These are phyloP conservation scores for Leucaena leucocephala DNA, from an alignment of 306 rosid species.

Conservation along the genomic window DNA sequence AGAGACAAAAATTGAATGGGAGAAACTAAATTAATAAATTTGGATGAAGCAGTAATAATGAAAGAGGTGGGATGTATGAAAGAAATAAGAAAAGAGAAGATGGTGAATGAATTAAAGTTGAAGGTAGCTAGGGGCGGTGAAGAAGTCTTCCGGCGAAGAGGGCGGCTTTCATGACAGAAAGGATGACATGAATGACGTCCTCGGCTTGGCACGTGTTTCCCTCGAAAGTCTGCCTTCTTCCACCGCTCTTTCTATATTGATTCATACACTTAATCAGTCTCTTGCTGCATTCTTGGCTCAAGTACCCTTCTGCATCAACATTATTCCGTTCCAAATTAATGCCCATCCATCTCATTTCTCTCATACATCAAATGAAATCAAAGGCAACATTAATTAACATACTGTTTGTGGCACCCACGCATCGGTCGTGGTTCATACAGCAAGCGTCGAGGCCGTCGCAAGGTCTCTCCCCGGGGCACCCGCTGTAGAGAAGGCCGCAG, in stretches of 20 bases:
- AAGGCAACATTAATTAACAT: too few species aligned
- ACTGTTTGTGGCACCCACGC: slow-evolving; percentile 58
- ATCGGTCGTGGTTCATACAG: slow-evolving; percentile 85
- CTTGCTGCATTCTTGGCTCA: slow-evolving; percentile 83
- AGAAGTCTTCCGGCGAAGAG: slow-evolving; percentile 74
- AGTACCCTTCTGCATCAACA: slow-evolving; percentile 69
- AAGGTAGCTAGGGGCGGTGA: slow-evolving; percentile 54
- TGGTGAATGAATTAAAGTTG: neutral
- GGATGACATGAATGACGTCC: slow-evolving; percentile 49
- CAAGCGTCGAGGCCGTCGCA: slow-evolving; percentile 33
- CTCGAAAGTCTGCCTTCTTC: slow-evolving; percentile 47
- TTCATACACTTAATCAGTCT: slow-evolving; percentile 71
- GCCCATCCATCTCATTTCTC: too few species aligned
- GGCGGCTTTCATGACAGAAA: slow-evolving; percentile 77
- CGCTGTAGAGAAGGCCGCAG: slow-evolving; percentile 88
- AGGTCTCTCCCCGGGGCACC: slow-evolving; percentile 90
- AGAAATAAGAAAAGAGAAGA: too few species aligned
- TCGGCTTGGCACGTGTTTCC: slow-evolving; percentile 64
- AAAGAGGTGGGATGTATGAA: too few species aligned
- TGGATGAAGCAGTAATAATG: too few species aligned
- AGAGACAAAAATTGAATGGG: too few species aligned
- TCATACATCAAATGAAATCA: too few species aligned
- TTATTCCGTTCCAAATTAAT: too few species aligned
- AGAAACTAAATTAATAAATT: too few species aligned
- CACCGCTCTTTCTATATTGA: slow-evolving; percentile 46